Evolutionary conservation across 148 eudicot genomes (phyloP).

Genomic region (Vaccinium vitisidaea): DNA sequence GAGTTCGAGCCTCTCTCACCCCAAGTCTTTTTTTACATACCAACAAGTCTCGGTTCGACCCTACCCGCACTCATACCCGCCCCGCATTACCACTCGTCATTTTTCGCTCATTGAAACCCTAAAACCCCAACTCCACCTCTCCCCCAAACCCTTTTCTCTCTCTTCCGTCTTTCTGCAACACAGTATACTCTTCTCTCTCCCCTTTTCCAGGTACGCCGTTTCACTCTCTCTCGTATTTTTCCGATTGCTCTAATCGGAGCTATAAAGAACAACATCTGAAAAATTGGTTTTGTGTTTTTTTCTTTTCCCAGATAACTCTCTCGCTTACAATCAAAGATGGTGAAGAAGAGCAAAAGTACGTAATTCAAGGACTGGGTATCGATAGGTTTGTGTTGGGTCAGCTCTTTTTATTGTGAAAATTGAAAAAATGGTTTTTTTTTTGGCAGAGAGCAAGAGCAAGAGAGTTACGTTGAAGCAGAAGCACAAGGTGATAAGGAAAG

Average conservation of each 20-base stretch:
- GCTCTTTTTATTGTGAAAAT: background rate
- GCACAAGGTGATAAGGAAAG: slow-evolving; percentile 75
- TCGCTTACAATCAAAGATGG: slow-evolving; percentile 36
- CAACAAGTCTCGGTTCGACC: no score
- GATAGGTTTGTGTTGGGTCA: no score
- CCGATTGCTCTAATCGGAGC: background rate
- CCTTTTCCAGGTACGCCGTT: background rate
- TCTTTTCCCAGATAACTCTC: background rate
- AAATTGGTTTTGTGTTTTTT: background rate
- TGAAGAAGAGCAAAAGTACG: slow-evolving; percentile 81
- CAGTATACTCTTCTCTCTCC: background rate
- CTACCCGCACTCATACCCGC: no score
- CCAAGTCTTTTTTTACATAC: background rate
- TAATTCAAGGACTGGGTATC: background rate
- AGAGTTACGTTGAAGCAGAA: slow-evolving; percentile 69
- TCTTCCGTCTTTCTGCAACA: background rate
- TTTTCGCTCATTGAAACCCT: background rate
- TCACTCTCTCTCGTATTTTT: background rate
- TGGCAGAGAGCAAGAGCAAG: slow-evolving; percentile 93
- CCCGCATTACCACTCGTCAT: background rate
- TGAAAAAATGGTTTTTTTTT: background rate
- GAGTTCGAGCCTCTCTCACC: slow-evolving; percentile 42
- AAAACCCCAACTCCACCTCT: background rate
- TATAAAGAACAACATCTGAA: background rate
- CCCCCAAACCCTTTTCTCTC: background rate